Evolutionary conservation across 306 rosid genomes (phyloP), one percentile per base, ranked within the genome.

Genomic region (Aeschynomene evenia): DNA sequence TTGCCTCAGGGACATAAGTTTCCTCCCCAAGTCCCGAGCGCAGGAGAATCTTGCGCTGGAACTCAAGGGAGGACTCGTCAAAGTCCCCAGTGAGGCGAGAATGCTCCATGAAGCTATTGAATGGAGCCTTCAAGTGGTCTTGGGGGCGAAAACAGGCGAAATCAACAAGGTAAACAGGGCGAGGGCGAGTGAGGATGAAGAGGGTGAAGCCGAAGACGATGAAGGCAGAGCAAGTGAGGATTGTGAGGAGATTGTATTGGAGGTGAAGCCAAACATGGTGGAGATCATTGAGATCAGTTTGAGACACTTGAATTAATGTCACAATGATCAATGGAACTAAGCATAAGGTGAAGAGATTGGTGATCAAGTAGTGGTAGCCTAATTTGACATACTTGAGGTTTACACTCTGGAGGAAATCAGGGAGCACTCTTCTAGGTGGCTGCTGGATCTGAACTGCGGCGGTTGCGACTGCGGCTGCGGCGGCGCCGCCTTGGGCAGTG

Each of bases 1-100:
- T 86, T 39, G 90, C 90, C 37, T 89, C 92, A 0, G 96, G 92
- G 36, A 79, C 82, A 19, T 86, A 86, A 3, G 96, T 89, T 2
- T 86, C 92, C 36, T 86, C 92, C 2, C 92, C 88, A n/a, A 86
- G 87, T 0, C 96, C 92, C 0, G 96, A 85, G 14, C 92, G 90
- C 34, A 79, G 68, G 36, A 85, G 73, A 69, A 89, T 86, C 81
- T 89, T 89, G 36, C 88, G 78, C 77, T 89, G 90, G 71, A 89
- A 89, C 55, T 86, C 90, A 0, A 89, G 86, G 8, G 96, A 80
- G 15, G 96, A 85, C 0, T 85, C 90, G n/a, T 85, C 80, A 10
- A 89, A 89, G 80, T 85, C 87, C 1, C 84, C 84, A 7, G 83
- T 85, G 34, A 83, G 90, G 49, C 79, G 34, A 7, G 96, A 89